phyloP scores from a whole-genome alignment of 2,329 filamentous ascomycete genomes.

The Apiospora koreana region DNA sequence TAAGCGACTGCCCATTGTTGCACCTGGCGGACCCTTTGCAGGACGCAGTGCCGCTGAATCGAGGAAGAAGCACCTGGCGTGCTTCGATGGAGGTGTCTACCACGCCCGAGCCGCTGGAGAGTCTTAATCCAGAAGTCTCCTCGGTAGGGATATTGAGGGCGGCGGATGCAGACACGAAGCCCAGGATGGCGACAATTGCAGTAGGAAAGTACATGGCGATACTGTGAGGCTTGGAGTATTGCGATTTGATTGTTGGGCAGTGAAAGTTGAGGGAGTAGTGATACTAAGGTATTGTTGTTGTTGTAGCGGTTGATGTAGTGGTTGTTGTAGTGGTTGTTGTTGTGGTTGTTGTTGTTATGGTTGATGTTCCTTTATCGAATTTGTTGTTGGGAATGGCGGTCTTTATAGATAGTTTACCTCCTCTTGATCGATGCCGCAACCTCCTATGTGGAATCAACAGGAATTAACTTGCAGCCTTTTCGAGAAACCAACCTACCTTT shows the following conservation, averaged over 20 bases:
- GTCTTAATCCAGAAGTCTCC: background rate
- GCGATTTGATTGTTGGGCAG: background rate
- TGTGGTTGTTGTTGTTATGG: no score
- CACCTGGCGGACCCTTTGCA: conserved; percentile 3
- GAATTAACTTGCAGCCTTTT: no score
- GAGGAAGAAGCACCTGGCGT: background rate
- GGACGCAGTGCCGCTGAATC: background rate
- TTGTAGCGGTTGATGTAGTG: background rate
- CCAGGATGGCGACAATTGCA: background rate
- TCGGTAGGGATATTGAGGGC: background rate
- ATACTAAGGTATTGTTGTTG: background rate
- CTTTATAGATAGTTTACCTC: background rate
- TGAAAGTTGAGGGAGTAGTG: background rate
- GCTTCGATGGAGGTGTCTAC: background rate
- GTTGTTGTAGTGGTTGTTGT: background rate
- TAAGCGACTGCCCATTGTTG: conserved; percentile 8
- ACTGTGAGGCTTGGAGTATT: background rate
- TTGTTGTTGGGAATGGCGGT: background rate
- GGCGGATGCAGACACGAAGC: background rate
- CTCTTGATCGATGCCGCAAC: background rate
- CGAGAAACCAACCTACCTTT: background rate
- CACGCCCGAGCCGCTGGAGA: conserved; percentile 2
- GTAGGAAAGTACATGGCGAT: conserved; percentile 2
- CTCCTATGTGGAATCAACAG: background rate
- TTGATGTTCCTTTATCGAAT: background rate